phyloP scores from a whole-genome alignment of 495 filamentous ascomycete species.

The Penicillium desertorum region DNA sequence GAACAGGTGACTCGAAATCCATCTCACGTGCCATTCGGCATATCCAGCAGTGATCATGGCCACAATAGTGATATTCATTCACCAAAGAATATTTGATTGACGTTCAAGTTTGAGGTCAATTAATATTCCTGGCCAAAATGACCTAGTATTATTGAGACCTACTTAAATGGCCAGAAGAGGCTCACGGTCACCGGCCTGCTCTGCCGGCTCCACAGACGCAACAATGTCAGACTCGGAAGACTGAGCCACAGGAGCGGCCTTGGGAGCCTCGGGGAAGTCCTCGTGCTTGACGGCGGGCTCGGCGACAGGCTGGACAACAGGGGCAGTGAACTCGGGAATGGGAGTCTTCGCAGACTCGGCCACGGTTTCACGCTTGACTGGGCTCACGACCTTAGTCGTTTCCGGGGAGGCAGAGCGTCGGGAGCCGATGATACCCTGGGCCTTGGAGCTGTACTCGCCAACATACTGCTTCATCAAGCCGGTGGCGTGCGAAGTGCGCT shows the following conservation, averaged over 20 bases:
- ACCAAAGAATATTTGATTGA: not conserved
- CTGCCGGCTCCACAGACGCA: constrained; percentile 18
- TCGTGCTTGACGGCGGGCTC: constrained; percentile 30
- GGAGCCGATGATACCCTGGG: constrained; percentile 66
- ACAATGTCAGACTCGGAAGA: constrained; percentile 39
- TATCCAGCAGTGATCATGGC: constrained; percentile 8
- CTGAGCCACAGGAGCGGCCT: constrained; percentile 30
- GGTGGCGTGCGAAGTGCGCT: constrained; percentile 76
- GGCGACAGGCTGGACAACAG: constrained; percentile 18
- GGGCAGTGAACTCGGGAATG: constrained; percentile 29
- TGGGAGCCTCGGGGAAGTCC: constrained; percentile 67
- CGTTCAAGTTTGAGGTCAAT: not conserved
- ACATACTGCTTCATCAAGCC: constrained; percentile 77
- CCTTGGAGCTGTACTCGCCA: constrained; percentile 81
- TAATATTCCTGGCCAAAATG: not conserved
- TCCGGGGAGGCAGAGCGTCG: constrained; percentile 52
- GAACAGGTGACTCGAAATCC: not conserved
- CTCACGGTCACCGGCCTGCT: constrained; percentile 30
- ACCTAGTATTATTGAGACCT: not conserved
- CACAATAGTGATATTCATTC: constrained; percentile 7
- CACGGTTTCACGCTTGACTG: constrained; percentile 54
- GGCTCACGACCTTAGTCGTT: constrained; percentile 38
- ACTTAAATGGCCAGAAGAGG: constrained; percentile 40
- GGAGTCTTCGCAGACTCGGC: constrained; percentile 55
- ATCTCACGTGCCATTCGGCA: constrained; percentile 8